A percentile compares a stretch with the other conserved stretches of the same genome.
phyloP scores from a whole-genome alignment of 2,329 filamentous ascomycete species.

The Peltaster fructicola region DNA sequence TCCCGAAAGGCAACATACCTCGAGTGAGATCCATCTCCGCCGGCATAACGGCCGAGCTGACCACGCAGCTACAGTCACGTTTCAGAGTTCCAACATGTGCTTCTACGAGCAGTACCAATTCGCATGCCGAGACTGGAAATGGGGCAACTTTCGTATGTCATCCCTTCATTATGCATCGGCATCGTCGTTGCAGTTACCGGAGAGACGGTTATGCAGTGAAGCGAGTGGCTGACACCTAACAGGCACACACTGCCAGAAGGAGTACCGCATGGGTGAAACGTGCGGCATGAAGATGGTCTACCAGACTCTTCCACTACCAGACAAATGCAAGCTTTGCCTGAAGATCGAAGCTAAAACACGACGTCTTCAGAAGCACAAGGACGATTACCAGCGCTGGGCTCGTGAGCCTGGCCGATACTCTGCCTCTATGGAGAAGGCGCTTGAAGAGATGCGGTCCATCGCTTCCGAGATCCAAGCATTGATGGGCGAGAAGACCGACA shows the following conservation, averaged over 20 bases:
- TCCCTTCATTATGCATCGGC: too few species aligned
- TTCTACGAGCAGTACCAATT: conserved; percentile 87
- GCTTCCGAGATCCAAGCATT: conserved; percentile 52
- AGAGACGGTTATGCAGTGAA: too few species aligned
- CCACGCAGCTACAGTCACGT: too few species aligned
- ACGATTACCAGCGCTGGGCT: conserved; percentile 61
- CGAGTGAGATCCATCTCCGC: too few species aligned
- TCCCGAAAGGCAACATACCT: conserved; percentile 1
- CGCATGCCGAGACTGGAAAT: conserved; percentile 80
- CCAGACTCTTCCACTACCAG: conserved; percentile 44
- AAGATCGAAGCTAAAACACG: conserved; percentile 76
- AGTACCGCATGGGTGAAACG: conserved; percentile 90
- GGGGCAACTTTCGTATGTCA: conserved; percentile 88
- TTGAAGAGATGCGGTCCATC: conserved; percentile 55
- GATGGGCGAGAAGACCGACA: conserved; percentile 12
- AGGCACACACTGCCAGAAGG: conserved; percentile 81
- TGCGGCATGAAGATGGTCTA: conserved; percentile 89
- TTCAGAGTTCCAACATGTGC: conserved; percentile 69
- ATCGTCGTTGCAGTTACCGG: too few species aligned
- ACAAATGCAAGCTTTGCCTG: conserved; percentile 69
- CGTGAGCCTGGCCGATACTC: conserved; percentile 45
- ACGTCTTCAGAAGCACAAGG: conserved; percentile 53
- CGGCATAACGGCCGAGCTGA: too few species aligned
- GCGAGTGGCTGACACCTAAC: too few species aligned
- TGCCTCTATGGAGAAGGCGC: conserved; percentile 47